phyloP scores from a whole-genome alignment of 2,329 filamentous ascomycete genomes.

The Curvularia sp. region DNA sequence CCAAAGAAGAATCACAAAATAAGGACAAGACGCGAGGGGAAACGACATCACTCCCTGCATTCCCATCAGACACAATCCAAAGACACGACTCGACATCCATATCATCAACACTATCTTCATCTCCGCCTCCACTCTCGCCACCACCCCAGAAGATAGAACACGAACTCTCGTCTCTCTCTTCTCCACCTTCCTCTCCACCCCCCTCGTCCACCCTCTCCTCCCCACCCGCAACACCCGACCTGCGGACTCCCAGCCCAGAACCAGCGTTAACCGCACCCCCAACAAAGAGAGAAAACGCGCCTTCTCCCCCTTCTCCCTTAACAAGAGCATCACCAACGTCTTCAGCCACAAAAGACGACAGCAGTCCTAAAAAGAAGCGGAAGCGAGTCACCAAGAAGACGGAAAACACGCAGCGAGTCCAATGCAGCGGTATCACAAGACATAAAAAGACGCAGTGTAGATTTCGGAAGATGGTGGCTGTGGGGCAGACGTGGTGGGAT shows the following conservation, averaged over 20 bases:
- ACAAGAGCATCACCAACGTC: no score
- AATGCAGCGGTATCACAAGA: background rate
- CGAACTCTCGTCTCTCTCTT: no score
- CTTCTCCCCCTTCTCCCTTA: background rate
- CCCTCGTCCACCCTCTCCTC: background rate
- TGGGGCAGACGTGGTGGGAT: conserved; percentile 6
- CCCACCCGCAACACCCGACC: background rate
- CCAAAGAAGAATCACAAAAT: background rate
- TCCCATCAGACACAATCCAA: no score
- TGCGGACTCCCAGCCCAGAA: background rate
- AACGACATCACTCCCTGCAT: no score
- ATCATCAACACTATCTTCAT: background rate
- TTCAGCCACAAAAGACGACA: no score
- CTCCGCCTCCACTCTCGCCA: background rate
- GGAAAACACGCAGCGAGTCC: no score
- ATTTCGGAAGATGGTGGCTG: background rate
- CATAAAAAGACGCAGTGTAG: background rate
- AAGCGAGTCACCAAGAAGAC: background rate
- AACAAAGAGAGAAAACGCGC: background rate
- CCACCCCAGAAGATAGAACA: no score
- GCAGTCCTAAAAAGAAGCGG: no score
- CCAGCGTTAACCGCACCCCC: background rate
- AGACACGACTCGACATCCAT: no score
- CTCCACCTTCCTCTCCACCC: background rate
- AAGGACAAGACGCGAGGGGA: no score